These are phyloP conservation scores for Globisporangium abappressorium DNA, from an alignment of 352 stramenopile species.

Conservation along the genomic window DNA sequence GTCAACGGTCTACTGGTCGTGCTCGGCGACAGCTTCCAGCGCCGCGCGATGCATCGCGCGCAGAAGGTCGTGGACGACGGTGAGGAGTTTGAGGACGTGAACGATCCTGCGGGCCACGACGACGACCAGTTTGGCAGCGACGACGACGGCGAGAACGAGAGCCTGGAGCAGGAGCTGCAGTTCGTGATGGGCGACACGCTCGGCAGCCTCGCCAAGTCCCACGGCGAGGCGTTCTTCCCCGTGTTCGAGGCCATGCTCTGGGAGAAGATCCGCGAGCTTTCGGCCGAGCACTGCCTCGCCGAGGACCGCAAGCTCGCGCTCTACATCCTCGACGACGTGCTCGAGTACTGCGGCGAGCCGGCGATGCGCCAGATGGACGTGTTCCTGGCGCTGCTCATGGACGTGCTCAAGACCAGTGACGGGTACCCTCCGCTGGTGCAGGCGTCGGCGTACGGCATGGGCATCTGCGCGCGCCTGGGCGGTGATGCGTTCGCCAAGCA, in stretches of 20 bases:
- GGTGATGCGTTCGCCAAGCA: slow-evolving; percentile 50
- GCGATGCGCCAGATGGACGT: slow-evolving; percentile 51
- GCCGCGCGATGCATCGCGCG: slow-evolving; percentile 54
- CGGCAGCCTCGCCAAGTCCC: slow-evolving; percentile 66
- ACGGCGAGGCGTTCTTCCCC: slow-evolving; percentile 62
- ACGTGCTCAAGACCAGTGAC: slow-evolving; percentile 61
- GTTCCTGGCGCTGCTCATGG: slow-evolving; percentile 67
- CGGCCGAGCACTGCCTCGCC: slow-evolving; percentile 57
- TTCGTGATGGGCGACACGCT: slow-evolving; percentile 81
- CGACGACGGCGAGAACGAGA: slow-evolving; percentile 44
- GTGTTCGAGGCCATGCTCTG: slow-evolving; percentile 74
- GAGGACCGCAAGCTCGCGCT: slow-evolving; percentile 82
- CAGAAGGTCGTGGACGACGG: slow-evolving; percentile 19
- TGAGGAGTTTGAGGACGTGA: slow-evolving; percentile 16
- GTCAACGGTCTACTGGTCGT: slow-evolving; percentile 75
- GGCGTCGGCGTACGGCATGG: slow-evolving; percentile 72
- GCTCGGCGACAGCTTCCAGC: slow-evolving; percentile 79
- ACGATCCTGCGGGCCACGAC: slow-evolving; percentile 1
- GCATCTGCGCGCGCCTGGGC: slow-evolving; percentile 57
- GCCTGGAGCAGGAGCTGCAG: slow-evolving; percentile 68
- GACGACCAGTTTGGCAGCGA: slow-evolving; percentile 29
- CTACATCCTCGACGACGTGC: slow-evolving; percentile 85
- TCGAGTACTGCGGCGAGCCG: slow-evolving; percentile 65
- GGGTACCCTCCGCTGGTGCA: slow-evolving; percentile 58
- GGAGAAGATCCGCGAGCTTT: slow-evolving; percentile 75